A percentile compares a stretch with the other conserved stretches of the same genome.
phyloP scores from a whole-genome alignment of 495 filamentous ascomycete species.

The Neurospora intermedia region DNA sequence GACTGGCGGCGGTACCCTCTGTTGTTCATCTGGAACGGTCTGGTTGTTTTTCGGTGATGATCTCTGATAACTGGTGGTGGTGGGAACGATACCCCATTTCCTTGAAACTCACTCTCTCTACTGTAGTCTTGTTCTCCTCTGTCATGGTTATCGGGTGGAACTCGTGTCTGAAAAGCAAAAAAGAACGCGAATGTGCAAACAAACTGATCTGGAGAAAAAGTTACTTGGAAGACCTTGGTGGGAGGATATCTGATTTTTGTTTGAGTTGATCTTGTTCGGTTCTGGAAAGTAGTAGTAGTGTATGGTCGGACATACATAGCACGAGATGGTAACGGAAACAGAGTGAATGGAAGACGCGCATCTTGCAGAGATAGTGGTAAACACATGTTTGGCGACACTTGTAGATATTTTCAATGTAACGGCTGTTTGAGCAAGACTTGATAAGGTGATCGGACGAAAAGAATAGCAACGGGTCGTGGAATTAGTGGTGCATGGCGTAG shows the following conservation, averaged over 20 bases:
- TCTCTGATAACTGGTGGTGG: background rate
- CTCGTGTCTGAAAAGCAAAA: background rate
- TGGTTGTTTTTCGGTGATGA: background rate
- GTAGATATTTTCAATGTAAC: background rate
- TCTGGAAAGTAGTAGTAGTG: background rate
- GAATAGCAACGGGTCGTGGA: too few relatives aligned
- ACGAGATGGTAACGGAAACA: background rate
- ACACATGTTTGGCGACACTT: background rate
- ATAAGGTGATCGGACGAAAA: too few relatives aligned
- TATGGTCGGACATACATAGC: background rate
- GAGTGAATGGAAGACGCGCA: background rate
- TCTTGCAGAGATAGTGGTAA: background rate
- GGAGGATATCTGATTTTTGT: background rate
- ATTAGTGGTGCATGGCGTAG: too few relatives aligned
- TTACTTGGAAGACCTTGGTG: background rate
- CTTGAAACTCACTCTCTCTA: background rate
- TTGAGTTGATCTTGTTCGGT: background rate
- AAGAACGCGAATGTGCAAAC: background rate
- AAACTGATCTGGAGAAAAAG: background rate
- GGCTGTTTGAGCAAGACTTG: too few relatives aligned
- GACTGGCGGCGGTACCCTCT: background rate
- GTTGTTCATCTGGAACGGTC: background rate
- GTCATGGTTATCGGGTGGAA: background rate
- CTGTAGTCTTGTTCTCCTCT: background rate
- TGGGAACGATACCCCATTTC: background rate